Conservation (phyloP, 129 eudicot genomes). For the Pittosporum tobira region DNA sequence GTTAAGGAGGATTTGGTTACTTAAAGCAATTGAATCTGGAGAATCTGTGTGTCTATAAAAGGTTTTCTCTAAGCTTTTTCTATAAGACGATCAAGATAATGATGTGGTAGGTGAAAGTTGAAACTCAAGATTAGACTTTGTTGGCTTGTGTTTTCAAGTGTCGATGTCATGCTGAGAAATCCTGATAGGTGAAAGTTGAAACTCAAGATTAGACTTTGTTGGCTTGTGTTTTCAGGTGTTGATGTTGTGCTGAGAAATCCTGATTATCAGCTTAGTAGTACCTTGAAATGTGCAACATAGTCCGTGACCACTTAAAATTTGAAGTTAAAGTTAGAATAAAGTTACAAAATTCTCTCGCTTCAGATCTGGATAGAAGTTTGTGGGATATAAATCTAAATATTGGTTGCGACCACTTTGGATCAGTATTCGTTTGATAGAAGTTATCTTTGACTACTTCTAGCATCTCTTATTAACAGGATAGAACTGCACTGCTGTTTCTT, state of each 20-base stretch:
- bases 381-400: not conserved
- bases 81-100: too few species aligned
- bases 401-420: too few species aligned
- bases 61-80: too few species aligned
- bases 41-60: too few species aligned
- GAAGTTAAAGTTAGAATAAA: not conserved
- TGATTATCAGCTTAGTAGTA: not conserved
- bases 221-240: not conserved
- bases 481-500: constrained; percentile 76
- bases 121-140: not conserved
- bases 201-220: not conserved
- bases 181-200: too few species aligned
- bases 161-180: not conserved
- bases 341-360: not conserved
- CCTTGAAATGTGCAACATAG: not conserved
- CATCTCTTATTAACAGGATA: constrained; percentile 51
- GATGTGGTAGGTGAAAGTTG: too few species aligned
- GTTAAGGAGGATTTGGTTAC: too few species aligned
- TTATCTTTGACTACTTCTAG: not conserved
- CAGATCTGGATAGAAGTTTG: not conserved
- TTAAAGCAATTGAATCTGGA: too few species aligned
- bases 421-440: too few species aligned
- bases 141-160: not conserved
- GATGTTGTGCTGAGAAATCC: not conserved
- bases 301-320: not conserved